Conservation (phyloP, 1,284 basidiomycete species). For the Sporisorium scitamineum region DNA sequence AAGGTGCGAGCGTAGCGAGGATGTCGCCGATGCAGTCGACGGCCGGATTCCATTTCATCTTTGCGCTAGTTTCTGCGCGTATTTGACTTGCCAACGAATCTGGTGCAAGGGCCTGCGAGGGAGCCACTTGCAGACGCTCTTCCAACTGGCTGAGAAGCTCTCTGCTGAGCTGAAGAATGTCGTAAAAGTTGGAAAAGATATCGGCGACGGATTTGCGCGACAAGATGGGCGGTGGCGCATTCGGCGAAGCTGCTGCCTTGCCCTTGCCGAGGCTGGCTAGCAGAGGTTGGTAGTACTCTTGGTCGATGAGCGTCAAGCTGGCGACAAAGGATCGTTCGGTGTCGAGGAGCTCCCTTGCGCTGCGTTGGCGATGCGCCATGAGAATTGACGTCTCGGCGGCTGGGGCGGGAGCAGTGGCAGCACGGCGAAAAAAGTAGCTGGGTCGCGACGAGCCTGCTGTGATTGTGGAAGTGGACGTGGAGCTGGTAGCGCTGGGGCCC, state of each 20-base stretch:
- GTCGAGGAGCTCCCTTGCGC: slow-evolving; percentile 61
- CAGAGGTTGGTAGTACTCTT: slow-evolving; percentile 65
- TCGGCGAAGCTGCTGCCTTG: slow-evolving; percentile 74
- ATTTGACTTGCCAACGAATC: slow-evolving; percentile 71
- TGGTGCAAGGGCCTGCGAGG: slow-evolving; percentile 60
- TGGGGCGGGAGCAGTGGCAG: slow-evolving; percentile 33
- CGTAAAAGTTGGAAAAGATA: slow-evolving; percentile 88
- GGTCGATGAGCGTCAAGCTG: slow-evolving; percentile 58
- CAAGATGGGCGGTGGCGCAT: slow-evolving; percentile 77
- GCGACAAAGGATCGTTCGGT: slow-evolving; percentile 64
- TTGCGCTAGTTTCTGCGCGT: neutral
- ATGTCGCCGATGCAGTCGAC: slow-evolving; percentile 63
- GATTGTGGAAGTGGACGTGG: slow-evolving; percentile 32
- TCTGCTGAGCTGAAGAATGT: slow-evolving; percentile 88
- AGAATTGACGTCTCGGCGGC: slow-evolving; percentile 18
- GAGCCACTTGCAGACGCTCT: slow-evolving; percentile 69
- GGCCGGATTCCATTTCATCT: slow-evolving; percentile 56
- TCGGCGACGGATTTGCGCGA: slow-evolving; percentile 78
- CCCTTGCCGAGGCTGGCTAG: slow-evolving; percentile 36
- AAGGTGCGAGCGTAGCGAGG: slow-evolving; percentile 66
- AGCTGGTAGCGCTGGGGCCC: slow-evolving; percentile 23
- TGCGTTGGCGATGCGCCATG: slow-evolving; percentile 42
- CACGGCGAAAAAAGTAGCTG: slow-evolving; percentile 37
- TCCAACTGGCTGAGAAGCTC: slow-evolving; percentile 78
- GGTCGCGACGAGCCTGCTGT: slow-evolving; percentile 40